Evolutionary conservation across 352 stramenopile genomes (phyloP).

Genomic region (Phytophthora colocasiae): DNA sequence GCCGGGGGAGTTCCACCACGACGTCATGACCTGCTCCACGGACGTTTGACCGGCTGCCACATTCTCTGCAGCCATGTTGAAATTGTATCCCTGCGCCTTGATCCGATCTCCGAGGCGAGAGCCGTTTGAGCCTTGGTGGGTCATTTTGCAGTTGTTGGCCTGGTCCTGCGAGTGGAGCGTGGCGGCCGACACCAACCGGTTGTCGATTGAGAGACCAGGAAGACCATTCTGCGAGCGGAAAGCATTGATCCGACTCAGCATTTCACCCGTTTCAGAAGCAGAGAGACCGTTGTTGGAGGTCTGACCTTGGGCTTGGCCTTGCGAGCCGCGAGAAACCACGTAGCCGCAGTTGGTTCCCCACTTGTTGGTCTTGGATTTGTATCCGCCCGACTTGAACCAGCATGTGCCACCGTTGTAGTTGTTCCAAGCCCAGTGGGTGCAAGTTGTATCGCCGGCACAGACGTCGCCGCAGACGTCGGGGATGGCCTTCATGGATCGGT

Average conservation of each 20-base stretch:
- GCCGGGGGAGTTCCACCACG: constrained; percentile 59
- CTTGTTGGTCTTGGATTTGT: constrained; percentile 19
- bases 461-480: constrained; percentile 41
- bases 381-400: constrained; percentile 51
- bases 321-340: constrained; percentile 32
- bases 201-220: constrained; percentile 43
- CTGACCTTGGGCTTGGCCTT: constrained; percentile 19
- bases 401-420: constrained; percentile 44
- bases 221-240: constrained; percentile 49
- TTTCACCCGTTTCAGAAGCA: constrained; percentile 39
- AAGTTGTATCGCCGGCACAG: constrained; percentile 34
- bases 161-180: constrained; percentile 52
- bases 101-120: constrained; percentile 44
- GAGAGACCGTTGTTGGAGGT: constrained; percentile 39
- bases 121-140: constrained; percentile 45
- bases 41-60: constrained; percentile 52
- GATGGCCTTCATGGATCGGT: constrained; percentile 33
- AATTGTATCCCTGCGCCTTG: constrained; percentile 43
- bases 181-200: constrained; percentile 42
- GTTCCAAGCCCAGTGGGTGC: constrained; percentile 51
- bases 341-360: constrained; percentile 49
- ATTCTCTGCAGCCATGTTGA: constrained; percentile 48
- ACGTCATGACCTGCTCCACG: constrained; percentile 50
- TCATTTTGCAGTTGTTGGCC: constrained; percentile 51
- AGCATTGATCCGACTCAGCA: constrained; percentile 56